Conservation (phyloP, 495 filamentous ascomycete genomes). For the Oidiodendron maius region DNA sequence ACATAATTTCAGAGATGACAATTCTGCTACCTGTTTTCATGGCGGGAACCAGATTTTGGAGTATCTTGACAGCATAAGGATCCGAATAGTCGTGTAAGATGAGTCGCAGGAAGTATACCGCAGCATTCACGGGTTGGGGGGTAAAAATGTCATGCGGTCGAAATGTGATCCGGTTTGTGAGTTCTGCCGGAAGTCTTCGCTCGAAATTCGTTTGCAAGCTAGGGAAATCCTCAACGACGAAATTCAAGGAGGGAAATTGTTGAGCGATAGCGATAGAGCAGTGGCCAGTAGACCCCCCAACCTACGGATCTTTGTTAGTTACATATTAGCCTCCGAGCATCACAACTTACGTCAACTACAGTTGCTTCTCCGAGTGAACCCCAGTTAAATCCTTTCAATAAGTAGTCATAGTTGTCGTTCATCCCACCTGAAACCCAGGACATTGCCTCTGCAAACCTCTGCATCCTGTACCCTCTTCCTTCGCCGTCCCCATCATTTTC, state of each 20-base stretch:
- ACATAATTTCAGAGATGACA: constrained; percentile 43
- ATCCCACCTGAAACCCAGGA: too few species aligned
- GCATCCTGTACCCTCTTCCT: too few species aligned
- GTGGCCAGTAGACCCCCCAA: constrained; percentile 49
- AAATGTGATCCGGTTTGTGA: constrained; percentile 36
- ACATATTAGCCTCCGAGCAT: too few species aligned
- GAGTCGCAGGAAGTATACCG: constrained; percentile 50
- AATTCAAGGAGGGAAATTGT: constrained; percentile 36
- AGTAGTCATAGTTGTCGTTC: too few species aligned
- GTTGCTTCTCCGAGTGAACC: too few species aligned
- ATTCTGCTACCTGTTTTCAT: constrained; percentile 46
- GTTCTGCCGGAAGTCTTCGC: constrained; percentile 22
- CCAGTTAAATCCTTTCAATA: too few species aligned
- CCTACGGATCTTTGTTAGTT: too few species aligned
- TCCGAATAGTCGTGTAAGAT: constrained; percentile 52
- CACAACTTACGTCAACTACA: too few species aligned
- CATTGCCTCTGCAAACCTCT: too few species aligned
- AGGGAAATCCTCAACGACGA: constrained; percentile 48
- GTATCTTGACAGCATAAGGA: constrained; percentile 43
- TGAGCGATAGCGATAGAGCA: constrained; percentile 39
- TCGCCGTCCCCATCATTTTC: too few species aligned
- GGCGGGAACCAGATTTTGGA: constrained; percentile 44
- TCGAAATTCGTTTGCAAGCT: constrained; percentile 36
- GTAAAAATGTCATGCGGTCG: constrained; percentile 46
- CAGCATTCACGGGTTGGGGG: constrained; percentile 43